Conservation (phyloP, 176 grass and related monocot species). For the Oryza brachyantha region DNA sequence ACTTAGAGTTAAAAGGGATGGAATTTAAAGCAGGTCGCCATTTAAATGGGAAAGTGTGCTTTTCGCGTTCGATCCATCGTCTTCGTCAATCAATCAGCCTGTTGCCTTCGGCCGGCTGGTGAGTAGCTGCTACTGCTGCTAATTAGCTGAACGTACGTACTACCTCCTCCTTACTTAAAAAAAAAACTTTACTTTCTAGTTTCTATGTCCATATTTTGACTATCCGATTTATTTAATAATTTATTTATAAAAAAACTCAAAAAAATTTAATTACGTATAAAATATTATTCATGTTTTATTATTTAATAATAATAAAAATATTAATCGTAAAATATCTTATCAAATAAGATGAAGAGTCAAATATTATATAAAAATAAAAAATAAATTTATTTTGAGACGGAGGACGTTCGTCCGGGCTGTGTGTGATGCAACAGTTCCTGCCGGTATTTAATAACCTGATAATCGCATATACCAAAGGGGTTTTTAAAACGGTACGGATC, state of each 20-base stretch:
- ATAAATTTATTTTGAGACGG: too few relatives aligned
- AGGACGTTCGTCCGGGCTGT: not conserved
- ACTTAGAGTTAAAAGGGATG: not conserved
- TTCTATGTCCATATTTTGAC: too few relatives aligned
- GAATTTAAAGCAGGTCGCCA: constrained; percentile 11
- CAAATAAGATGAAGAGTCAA: too few relatives aligned
- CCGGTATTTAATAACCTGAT: not conserved
- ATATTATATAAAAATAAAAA: too few relatives aligned
- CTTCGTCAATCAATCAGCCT: not conserved
- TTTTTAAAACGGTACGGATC: constrained; percentile 9
- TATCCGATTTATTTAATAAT: too few relatives aligned
- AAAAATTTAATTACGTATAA: too few relatives aligned
- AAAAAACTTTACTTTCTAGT: too few relatives aligned
- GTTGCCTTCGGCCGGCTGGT: not conserved
- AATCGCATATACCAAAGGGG: constrained; percentile 23
- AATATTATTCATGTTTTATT: too few relatives aligned
- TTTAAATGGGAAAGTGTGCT: constrained; percentile 17
- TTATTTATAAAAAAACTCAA: too few relatives aligned
- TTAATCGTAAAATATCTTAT: too few relatives aligned
- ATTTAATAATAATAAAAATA: too few relatives aligned
- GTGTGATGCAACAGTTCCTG: constrained; percentile 18
- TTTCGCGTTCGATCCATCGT: not conserved
- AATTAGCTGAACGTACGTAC: not conserved
- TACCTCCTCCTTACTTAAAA: too few relatives aligned
- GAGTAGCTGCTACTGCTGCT: not conserved